Evolutionary conservation across 306 rosid species (phyloP), one percentile per base, ranked within the genome.

Genomic region (Prunus mume): DNA sequence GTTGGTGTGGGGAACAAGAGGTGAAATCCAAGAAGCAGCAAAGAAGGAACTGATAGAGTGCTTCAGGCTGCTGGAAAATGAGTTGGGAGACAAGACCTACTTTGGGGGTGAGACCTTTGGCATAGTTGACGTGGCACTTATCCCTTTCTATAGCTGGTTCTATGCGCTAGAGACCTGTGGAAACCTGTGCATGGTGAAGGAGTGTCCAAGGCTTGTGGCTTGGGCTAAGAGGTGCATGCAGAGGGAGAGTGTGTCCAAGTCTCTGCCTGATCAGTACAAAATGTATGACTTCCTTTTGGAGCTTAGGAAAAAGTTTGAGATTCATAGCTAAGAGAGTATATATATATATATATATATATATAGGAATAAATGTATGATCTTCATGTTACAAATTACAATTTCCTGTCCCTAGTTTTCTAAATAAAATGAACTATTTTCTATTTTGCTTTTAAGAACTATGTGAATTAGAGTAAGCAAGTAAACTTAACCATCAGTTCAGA

Each of bases 11-110:
- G 75, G 22, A 34, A 25, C 80, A n/a, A 71, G 57, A 11, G 80
- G 83, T 32, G 74, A 69, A 24, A 69, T 74, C 41, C 78, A 68
- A 25, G 77, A 78, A n/a, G 76, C 71, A 25, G 83, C 74, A 30
- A 43, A 47, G 65, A 69, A 67, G 27, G 81, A 78, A 22, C 46
- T 71, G 15, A 17, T 81, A 5, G 73, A 78, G n/a, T 11, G 28
- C 68, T 61, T 81, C 18, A 78, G 66, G 71, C 20, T 61, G 50
- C n/a, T 81, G 4, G 79, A 78, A 27, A 69, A n/a, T 3, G 79
- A 78, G 71, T 79, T 85, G 17, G 88, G 82, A 2, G 83, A 78
- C 13, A 81, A 71, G 61, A 8, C 73, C 54, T 81, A 65, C 54
- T 78, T 81, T 55, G 74, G 79, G 3, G 83, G 79, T 1, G 62